Evolutionary conservation across 2,329 filamentous ascomycete species (phyloP).

Genomic region (Trichoderma koningiopsis): DNA sequence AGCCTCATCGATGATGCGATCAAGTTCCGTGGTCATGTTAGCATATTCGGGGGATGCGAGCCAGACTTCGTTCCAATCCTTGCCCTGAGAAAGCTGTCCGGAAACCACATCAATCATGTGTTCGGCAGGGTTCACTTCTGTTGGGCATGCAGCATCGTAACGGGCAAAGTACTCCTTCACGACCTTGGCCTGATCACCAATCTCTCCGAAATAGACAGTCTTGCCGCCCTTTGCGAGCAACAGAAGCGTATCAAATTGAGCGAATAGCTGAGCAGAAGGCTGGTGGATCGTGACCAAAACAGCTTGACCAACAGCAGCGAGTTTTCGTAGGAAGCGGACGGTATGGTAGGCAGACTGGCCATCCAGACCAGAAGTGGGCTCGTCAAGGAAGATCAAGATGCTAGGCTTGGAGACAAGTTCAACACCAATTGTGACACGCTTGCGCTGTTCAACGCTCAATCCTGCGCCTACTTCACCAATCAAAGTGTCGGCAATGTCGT

Average conservation of each 20-base stretch:
- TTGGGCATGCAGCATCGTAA: constrained; percentile 64
- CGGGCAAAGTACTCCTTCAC: constrained; percentile 66
- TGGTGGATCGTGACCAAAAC: constrained; percentile 72
- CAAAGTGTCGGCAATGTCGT: constrained; percentile 51
- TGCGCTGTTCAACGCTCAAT: constrained; percentile 56
- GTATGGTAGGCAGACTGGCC: constrained; percentile 68
- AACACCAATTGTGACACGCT: constrained; percentile 61
- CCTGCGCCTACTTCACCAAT: constrained; percentile 55
- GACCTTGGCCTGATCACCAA: constrained; percentile 57
- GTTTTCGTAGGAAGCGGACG: constrained; percentile 65
- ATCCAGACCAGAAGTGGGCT: constrained; percentile 67
- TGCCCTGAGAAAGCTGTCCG: constrained; percentile 48
- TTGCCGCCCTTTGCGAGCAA: constrained; percentile 66
- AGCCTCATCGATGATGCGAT: constrained; percentile 60
- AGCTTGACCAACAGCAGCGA: constrained; percentile 67
- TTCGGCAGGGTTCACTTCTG: constrained; percentile 70
- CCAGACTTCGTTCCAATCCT: constrained; percentile 73
- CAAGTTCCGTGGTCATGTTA: constrained; percentile 61
- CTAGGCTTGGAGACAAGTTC: constrained; percentile 64
- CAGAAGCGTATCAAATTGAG: constrained; percentile 66
- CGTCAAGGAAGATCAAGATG: constrained; percentile 62
- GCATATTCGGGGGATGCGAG: constrained; percentile 62
- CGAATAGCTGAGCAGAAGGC: constrained; percentile 66
- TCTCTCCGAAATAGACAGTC: constrained; percentile 68
- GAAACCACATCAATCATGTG: constrained; percentile 69